These are phyloP conservation scores for Gentiana dahurica DNA, from an alignment of 257 asterid species.

Conservation along the genomic window DNA sequence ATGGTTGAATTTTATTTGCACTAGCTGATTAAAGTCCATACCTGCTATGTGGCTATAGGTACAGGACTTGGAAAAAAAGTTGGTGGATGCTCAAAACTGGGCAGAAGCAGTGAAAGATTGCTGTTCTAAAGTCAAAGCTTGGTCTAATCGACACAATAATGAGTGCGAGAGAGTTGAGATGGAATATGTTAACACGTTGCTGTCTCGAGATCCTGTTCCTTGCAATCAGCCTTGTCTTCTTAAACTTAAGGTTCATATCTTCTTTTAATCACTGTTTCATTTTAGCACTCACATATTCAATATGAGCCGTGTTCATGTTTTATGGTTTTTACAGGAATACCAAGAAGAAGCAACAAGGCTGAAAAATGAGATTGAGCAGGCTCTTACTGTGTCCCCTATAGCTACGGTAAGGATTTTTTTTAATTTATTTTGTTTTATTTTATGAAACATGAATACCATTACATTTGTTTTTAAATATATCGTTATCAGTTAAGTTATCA, in stretches of 20 bases:
- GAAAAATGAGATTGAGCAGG: conserved; percentile 57
- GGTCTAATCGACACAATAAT: conserved; percentile 33
- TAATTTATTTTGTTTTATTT: too few relatives aligned
- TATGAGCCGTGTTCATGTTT: conserved; percentile 1
- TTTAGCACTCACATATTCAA: background rate
- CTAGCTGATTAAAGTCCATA: conserved; percentile 17
- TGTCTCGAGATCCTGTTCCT: conserved; percentile 37
- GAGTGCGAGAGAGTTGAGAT: conserved; percentile 38
- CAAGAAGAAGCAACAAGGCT: conserved; percentile 45
- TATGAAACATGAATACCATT: too few relatives aligned
- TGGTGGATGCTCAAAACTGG: conserved; percentile 64
- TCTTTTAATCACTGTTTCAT: conserved; percentile 8
- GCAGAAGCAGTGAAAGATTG: conserved; percentile 54
- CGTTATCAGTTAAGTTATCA: too few relatives aligned
- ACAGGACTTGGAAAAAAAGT: conserved; percentile 50
- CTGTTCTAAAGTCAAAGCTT: conserved; percentile 46
- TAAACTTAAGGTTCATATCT: conserved; percentile 49
- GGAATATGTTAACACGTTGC: conserved; percentile 50
- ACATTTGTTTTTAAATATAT: too few relatives aligned
- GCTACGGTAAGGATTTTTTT: conserved; percentile 43
- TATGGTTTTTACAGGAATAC: conserved; percentile 38
- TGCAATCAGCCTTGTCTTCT: conserved; percentile 49
- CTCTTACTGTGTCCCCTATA: conserved; percentile 33
- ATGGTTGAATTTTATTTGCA: conserved; percentile 2
- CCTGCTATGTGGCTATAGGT: conserved; percentile 38